Evolutionary conservation across 2,329 filamentous ascomycete species (phyloP).

Genomic region (Tolypocladium endophyticum): DNA sequence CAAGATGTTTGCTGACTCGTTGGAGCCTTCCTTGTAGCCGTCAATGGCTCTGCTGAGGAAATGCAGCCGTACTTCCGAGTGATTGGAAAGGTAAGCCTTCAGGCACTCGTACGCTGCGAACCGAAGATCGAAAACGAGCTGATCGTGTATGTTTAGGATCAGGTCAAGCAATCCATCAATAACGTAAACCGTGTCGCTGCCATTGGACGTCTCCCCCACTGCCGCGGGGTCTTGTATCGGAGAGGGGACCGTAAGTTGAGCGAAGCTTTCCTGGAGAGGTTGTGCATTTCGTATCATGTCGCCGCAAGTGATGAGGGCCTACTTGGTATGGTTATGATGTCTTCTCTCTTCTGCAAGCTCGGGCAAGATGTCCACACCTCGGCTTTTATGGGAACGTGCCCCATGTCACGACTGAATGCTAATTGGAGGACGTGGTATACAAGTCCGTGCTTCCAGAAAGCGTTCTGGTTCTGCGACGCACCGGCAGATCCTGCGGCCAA

Average conservation of each 20-base stretch:
- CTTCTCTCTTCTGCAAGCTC: background rate
- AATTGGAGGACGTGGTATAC: constrained; percentile 71
- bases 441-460: constrained; percentile 76
- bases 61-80: constrained; percentile 71
- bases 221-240: constrained; percentile 31
- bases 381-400: constrained; percentile 64
- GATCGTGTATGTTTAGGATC: constrained; percentile 56
- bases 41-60: constrained; percentile 84
- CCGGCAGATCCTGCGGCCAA: constrained; percentile 69
- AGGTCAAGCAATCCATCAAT: constrained; percentile 88
- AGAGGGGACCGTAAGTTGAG: constrained; percentile 67
- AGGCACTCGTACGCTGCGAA: constrained; percentile 82
- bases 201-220: constrained; percentile 34
- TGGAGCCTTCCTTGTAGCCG: constrained; percentile 64
- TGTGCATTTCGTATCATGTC: constrained; percentile 79
- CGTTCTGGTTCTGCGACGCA: constrained; percentile 71
- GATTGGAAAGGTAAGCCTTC: constrained; percentile 81
- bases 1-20: constrained; percentile 81
- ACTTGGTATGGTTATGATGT: constrained; percentile 7
- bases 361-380: constrained; percentile 43
- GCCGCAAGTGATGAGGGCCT: constrained; percentile 76
- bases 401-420: constrained; percentile 61
- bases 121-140: constrained; percentile 66
- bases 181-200: constrained; percentile 65
- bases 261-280: constrained; percentile 77